Percentiles rank a stretch among this genome's conserved stretches.
Evolutionary conservation across 2,329 filamentous ascomycete species (phyloP).

Genomic region (Paecilomyces fulvus): DNA sequence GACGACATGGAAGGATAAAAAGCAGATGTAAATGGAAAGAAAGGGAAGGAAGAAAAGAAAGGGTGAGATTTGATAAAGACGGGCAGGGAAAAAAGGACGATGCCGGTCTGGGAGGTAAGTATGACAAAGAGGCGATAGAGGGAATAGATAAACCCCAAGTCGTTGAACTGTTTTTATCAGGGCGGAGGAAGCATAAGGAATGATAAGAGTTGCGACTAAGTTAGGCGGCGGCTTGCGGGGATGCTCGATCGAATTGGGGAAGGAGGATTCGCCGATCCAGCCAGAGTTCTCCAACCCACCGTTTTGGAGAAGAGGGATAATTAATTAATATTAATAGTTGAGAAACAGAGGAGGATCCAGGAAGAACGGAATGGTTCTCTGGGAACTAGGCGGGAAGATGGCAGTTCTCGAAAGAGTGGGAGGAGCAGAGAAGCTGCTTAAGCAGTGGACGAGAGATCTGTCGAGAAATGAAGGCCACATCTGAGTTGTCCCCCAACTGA

Average conservation of each 20-base stretch:
- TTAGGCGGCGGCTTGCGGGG: conserved; percentile 15
- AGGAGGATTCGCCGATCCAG: conserved; percentile 14
- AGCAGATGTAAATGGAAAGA: conserved; percentile 7
- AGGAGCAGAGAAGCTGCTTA: not conserved
- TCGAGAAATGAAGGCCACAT: not conserved
- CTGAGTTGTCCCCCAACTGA: not conserved
- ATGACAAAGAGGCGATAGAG: not conserved
- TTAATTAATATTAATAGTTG: not conserved
- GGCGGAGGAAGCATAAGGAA: conserved; percentile 5
- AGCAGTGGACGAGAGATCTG: not conserved
- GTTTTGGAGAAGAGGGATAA: not conserved
- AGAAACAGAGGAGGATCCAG: not conserved
- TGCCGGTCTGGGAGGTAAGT: not conserved
- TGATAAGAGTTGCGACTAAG: conserved; percentile 15
- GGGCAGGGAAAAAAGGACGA: not conserved
- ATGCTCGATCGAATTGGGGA: conserved; percentile 13
- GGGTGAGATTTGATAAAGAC: not conserved
- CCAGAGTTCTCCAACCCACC: not conserved
- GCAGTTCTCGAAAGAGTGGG: not conserved
- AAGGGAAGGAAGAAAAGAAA: not conserved
- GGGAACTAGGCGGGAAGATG: not conserved
- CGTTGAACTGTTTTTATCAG: conserved; percentile 7
- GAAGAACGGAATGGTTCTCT: too few species aligned
- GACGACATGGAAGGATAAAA: conserved; percentile 7
- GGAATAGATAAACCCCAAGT: conserved; percentile 14